Conservation (phyloP, 2,329 filamentous ascomycete genomes). For the Furcasterigmium furcatum region DNA sequence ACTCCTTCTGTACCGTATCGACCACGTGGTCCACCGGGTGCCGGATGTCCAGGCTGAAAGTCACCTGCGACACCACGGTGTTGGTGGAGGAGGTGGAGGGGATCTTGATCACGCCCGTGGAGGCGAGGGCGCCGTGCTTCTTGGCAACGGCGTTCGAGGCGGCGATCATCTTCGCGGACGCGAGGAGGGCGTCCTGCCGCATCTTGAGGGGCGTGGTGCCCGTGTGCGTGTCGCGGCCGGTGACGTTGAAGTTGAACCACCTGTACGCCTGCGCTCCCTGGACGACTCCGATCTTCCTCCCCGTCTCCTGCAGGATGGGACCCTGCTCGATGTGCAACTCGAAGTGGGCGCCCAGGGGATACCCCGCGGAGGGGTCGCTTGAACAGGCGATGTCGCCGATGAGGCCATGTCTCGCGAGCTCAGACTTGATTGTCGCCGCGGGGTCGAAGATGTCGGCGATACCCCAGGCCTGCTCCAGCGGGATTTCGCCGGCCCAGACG, state of each 20-base stretch:
- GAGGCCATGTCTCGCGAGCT: conserved; percentile 71
- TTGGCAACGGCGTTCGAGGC: conserved; percentile 62
- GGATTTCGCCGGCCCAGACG: conserved; percentile 70
- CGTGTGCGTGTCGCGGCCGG: conserved; percentile 68
- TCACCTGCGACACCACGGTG: conserved; percentile 10
- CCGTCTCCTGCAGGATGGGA: conserved; percentile 64
- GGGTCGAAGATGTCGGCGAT: conserved; percentile 42
- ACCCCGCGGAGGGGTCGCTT: conserved; percentile 1
- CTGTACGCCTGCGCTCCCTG: conserved; percentile 71
- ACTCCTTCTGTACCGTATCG: conserved; percentile 14
- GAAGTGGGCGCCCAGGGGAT: conserved; percentile 70
- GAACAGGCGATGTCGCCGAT: conserved; percentile 44
- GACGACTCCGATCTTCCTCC: conserved; percentile 66
- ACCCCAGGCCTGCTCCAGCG: conserved; percentile 56
- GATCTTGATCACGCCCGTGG: conserved; percentile 60
- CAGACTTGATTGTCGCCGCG: conserved; percentile 20
- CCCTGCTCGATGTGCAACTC: conserved; percentile 86
- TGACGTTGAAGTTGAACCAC: conserved; percentile 67
- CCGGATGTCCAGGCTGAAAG: conserved; percentile 14
- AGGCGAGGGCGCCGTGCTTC: conserved; percentile 58
- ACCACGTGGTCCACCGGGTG: conserved; percentile 11
- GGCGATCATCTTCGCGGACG: conserved; percentile 65
- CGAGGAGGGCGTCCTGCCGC: conserved; percentile 66
- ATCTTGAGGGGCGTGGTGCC: conserved; percentile 68
- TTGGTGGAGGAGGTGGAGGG: conserved; percentile 14